A percentile compares a stretch with the other conserved stretches of the same genome.
Evolutionary conservation across 2,329 filamentous ascomycete genomes (phyloP).

Genomic region (Cordyceps tenuipes): DNA sequence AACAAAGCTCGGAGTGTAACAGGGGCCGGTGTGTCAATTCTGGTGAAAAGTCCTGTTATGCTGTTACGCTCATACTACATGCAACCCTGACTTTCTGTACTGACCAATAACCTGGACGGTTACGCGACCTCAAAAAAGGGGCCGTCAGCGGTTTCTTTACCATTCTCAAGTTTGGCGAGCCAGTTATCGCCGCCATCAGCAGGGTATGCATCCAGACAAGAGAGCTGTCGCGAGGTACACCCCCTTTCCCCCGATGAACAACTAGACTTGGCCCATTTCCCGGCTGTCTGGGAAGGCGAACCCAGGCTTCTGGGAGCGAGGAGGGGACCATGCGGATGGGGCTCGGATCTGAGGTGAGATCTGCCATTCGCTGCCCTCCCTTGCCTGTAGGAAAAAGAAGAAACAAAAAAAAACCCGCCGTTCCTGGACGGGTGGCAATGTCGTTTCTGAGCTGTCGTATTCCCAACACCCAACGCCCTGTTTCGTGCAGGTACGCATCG

Average conservation of each 20-base stretch:
- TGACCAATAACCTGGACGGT: neutral
- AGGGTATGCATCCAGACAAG: too few species aligned
- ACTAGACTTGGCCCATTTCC: constrained; percentile 3
- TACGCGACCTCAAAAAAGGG: neutral
- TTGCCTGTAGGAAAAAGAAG: neutral
- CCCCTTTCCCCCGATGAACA: neutral
- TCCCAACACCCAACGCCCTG: neutral
- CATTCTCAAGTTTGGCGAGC: neutral
- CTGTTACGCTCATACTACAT: neutral
- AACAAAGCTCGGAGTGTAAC: neutral
- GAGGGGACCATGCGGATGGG: neutral
- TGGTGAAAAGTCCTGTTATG: neutral
- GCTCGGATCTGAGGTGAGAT: constrained; percentile 10
- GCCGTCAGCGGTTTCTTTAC: neutral
- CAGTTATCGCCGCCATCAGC: too few species aligned
- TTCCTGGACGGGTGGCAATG: neutral
- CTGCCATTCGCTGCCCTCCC: constrained; percentile 7
- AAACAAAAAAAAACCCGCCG: neutral
- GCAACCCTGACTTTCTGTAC: neutral
- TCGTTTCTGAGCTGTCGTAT: constrained; percentile 6
- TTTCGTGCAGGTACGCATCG: neutral
- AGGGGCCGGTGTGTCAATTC: neutral
- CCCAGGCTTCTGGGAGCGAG: neutral
- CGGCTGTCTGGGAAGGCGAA: neutral
- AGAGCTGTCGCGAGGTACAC: neutral